Base-by-base conservation (phyloP, 345 rosid species). In the Erysimum cheiranthoides region DNA sequence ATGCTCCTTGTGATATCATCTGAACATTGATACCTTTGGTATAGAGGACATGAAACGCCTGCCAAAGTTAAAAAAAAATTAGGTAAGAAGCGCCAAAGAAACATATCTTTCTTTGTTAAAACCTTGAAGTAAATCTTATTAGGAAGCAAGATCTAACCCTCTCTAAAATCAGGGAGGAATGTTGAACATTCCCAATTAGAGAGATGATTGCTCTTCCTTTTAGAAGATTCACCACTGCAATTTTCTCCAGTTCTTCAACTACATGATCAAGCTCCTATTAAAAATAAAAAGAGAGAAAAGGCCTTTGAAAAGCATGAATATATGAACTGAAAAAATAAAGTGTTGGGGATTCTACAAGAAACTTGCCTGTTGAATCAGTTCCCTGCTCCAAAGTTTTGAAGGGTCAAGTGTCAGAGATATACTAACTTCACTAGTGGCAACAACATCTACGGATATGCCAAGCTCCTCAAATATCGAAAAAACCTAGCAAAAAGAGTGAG, bases 341-440 rank as follows among this genome's bases (percentile, higher is more conserved):
- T 60, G 52, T 17, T 62, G 14, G 11, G 14, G 21, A 62, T 36
- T 43, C 51, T 7, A 62, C 43, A 69, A 54, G 35, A 47, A 32
- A 47, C 92, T 89, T 92, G 90, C 99, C 98, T 93, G 98, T 85
- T 92, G 97, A 77, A 95, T 95, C 14, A 95, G 87, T 73, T 95
- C 99, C 83, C 98, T 87, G 77, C 98, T 89, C 98, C 99, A 95
- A 54, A 95, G 86, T 81, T 90, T 92, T 56, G 97, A 93, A 2
- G 98, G 99, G 84, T 95, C 99, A 73, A 95, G 65, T 36, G 99
- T 95, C 89, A 95, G 76, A 25, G 99, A 95, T 79, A 95, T 86
- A 80, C 98, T 95, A 82, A 95, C 99, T 93, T 95, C 99, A 83
- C 99, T 95, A 38, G 98, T 95, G 65, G 99, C 99, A 56, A 95